Conservation (phyloP, 108 stramenopile genomes). For the Mediolabrus comicus region DNA sequence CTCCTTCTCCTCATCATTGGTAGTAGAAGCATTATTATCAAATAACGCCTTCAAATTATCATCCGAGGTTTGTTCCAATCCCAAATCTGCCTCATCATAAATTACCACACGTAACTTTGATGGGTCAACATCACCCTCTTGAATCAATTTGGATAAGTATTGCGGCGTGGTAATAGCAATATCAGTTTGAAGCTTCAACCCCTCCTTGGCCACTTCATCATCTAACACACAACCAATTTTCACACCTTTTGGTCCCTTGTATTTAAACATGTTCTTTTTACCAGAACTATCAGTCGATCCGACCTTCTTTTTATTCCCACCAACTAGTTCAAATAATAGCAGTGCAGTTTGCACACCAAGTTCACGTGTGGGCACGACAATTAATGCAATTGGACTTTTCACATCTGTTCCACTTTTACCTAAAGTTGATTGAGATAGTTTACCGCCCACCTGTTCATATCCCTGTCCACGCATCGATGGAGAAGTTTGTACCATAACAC, state of each 20-base stretch:
- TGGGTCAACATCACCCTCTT: constrained; percentile 72
- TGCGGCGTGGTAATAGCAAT: constrained; percentile 79
- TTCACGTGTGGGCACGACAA: constrained; percentile 92
- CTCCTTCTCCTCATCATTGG: neutral
- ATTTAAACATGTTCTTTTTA: constrained; percentile 73
- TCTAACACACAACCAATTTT: constrained; percentile 83
- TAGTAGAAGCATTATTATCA: constrained; percentile 40
- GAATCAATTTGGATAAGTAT: constrained; percentile 69
- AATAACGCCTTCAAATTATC: constrained; percentile 61
- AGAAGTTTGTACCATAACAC: constrained; percentile 66
- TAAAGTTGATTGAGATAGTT: constrained; percentile 52
- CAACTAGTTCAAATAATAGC: constrained; percentile 65
- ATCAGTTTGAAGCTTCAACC: constrained; percentile 86
- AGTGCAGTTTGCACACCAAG: constrained; percentile 88
- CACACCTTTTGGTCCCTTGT: constrained; percentile 85
- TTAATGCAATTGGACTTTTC: constrained; percentile 76
- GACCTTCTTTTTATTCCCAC: constrained; percentile 63
- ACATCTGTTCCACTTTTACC: constrained; percentile 79
- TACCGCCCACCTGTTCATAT: constrained; percentile 59
- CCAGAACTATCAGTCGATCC: constrained; percentile 43
- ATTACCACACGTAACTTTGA: constrained; percentile 70
- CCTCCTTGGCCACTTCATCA: constrained; percentile 73
- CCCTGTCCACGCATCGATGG: constrained; percentile 60
- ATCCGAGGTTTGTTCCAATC: constrained; percentile 62
- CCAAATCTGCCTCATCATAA: constrained; percentile 87